Percentiles rank a stretch among this genome's conserved stretches.
phyloP scores from a whole-genome alignment of 2,329 filamentous ascomycete genomes.

The Botrytis galanthina region DNA sequence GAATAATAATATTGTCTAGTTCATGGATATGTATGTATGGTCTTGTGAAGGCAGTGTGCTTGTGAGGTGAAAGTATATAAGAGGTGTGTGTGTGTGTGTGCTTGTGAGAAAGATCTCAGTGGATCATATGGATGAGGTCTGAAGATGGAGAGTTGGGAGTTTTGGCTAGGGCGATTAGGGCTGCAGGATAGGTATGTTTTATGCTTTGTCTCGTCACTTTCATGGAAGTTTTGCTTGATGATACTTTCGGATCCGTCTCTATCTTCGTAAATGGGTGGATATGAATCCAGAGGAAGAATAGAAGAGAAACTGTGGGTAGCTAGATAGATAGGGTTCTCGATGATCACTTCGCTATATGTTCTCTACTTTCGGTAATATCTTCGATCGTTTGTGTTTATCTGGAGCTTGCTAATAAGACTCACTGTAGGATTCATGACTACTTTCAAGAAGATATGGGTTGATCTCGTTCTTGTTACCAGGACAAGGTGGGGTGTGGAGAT shows the following conservation, averaged over 20 bases:
- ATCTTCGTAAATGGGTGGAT: neutral
- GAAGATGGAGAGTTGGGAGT: neutral
- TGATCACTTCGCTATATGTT: neutral
- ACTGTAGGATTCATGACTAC: fast-evolving
- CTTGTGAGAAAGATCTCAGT: neutral
- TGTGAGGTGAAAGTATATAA: neutral
- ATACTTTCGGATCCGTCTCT: neutral
- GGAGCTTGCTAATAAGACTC: too few relatives aligned
- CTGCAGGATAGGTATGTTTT: neutral
- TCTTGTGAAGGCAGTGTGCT: neutral
- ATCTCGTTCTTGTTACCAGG: neutral
- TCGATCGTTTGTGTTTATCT: too few relatives aligned
- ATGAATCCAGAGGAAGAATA: neutral
- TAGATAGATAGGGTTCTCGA: too few relatives aligned
- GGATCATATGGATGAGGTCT: neutral
- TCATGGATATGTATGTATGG: neutral
- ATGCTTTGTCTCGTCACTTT: neutral
- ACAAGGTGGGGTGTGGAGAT: neutral
- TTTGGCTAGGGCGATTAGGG: neutral
- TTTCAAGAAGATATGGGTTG: neutral
- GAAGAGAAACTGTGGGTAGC: too few relatives aligned
- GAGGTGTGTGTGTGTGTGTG: neutral
- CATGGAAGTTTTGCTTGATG: neutral
- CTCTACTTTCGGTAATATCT: neutral
- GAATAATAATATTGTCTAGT: neutral